A percentile compares a stretch with the other conserved stretches of the same genome.
Conservation (phyloP, 2,329 filamentous ascomycete species). For the Cladosporium sp. region DNA sequence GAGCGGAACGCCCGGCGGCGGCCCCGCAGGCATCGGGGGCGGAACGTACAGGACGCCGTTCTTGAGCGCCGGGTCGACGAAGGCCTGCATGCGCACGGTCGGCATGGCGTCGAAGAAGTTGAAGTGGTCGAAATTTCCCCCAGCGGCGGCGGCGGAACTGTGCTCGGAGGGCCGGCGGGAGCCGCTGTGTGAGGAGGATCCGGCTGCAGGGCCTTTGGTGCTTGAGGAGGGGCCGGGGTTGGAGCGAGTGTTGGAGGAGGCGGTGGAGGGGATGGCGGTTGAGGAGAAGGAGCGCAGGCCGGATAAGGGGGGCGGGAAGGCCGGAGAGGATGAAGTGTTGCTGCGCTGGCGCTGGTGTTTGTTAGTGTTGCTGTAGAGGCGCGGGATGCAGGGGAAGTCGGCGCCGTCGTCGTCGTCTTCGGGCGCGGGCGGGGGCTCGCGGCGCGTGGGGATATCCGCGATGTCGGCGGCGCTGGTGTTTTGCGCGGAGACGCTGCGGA, state of each 20-base stretch:
- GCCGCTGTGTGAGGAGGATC: conserved; percentile 19
- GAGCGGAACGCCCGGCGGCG: neutral
- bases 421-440: neutral
- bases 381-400: conserved; percentile 65
- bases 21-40: conserved; percentile 14
- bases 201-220: conserved; percentile 14
- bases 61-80: conserved; percentile 56
- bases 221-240: neutral
- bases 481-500: conserved; percentile 15
- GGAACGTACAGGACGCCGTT: conserved; percentile 29
- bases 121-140: conserved; percentile 22
- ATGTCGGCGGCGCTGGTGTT: conserved; percentile 21
- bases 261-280: conserved; percentile 33
- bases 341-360: conserved; percentile 77
- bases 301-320: conserved; percentile 54
- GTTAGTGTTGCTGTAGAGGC: conserved; percentile 56
- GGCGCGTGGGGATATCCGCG: neutral
- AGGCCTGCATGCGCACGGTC: conserved; percentile 94
- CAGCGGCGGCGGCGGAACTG: neutral
- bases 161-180: conserved; percentile 22
- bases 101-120: conserved; percentile 83
- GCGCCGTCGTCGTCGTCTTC: conserved; percentile 52
- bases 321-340: conserved; percentile 65
- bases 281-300: conserved; percentile 73
- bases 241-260: conserved; percentile 30